Evolutionary conservation across 2,329 filamentous ascomycete genomes (phyloP).

Genomic region (Monosporascus sp.): DNA sequence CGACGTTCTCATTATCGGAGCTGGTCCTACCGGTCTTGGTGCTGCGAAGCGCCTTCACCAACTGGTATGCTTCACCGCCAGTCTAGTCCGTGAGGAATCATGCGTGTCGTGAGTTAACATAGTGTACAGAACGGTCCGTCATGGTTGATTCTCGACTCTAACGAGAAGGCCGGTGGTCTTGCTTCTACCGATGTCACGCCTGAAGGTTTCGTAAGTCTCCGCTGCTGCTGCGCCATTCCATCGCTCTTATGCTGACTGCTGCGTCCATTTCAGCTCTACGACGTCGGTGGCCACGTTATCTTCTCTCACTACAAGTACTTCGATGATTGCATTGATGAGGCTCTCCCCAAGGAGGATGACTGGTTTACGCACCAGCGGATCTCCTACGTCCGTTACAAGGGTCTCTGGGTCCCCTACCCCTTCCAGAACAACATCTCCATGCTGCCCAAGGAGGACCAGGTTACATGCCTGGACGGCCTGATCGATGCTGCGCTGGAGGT

Average conservation of each 20-base stretch:
- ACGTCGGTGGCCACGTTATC: slow-evolving; percentile 97
- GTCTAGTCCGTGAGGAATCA: slow-evolving; percentile 14
- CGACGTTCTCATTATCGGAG: slow-evolving; percentile 96
- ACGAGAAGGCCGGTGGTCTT: slow-evolving; percentile 88
- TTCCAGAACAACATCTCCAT: slow-evolving; percentile 99
- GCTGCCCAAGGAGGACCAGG: slow-evolving; percentile 95
- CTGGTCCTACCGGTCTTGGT: slow-evolving; percentile 94
- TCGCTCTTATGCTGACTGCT: slow-evolving; percentile 16
- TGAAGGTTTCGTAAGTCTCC: slow-evolving; percentile 88
- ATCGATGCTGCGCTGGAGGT: slow-evolving; percentile 89
- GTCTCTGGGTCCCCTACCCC: slow-evolving; percentile 94
- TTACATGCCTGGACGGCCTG: slow-evolving; percentile 88
- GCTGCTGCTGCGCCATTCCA: not conserved
- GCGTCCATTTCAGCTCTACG: slow-evolving; percentile 68
- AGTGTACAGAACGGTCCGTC: slow-evolving; percentile 72
- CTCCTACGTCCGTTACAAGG: slow-evolving; percentile 97
- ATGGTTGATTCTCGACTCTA: slow-evolving; percentile 93
- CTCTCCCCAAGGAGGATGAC: slow-evolving; percentile 86
- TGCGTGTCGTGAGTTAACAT: slow-evolving; percentile 18
- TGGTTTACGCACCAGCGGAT: slow-evolving; percentile 98
- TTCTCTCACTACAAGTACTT: slow-evolving; percentile 99
- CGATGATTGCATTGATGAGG: slow-evolving; percentile 97
- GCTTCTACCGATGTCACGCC: slow-evolving; percentile 92
- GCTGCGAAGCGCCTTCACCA: slow-evolving; percentile 97
- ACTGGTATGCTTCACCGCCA: slow-evolving; percentile 60